Conservation (phyloP, 805 yeast species). For the Wickerhamiella parazyma region DNA sequence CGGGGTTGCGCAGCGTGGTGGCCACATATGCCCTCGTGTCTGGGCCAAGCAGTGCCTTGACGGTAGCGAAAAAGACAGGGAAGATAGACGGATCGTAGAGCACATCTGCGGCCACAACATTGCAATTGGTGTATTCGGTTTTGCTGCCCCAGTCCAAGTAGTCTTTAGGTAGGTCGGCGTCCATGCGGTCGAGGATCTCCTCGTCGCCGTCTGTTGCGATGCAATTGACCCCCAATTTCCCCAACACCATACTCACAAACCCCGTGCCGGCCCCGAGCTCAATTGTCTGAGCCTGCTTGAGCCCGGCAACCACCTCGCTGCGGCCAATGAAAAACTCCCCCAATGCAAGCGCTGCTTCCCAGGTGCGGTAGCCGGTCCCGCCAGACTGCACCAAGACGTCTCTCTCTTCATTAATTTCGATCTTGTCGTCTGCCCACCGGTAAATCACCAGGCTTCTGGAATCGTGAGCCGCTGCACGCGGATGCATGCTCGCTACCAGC, state of each 20-base stretch:
- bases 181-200: conserved; percentile 36
- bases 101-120: conserved; percentile 73
- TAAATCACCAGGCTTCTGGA: neutral
- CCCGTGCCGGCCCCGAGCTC: conserved; percentile 93
- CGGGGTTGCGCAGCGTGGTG: conserved; percentile 60
- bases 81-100: conserved; percentile 62
- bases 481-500: neutral
- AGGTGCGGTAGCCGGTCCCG: conserved; percentile 79
- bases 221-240: conserved; percentile 22
- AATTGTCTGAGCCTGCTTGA: conserved; percentile 28
- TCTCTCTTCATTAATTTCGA: conserved; percentile 19
- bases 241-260: conserved; percentile 40
- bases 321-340: conserved; percentile 34
- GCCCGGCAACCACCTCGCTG: neutral
- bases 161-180: conserved; percentile 36
- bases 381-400: conserved; percentile 32
- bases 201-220: conserved; percentile 58
- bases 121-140: conserved; percentile 24
- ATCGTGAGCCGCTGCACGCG: neutral
- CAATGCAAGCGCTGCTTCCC: conserved; percentile 80
- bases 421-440: neutral
- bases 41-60: conserved; percentile 22
- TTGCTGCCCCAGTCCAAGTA: conserved; percentile 9
- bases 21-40: conserved; percentile 34
- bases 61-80: conserved; percentile 38